phyloP scores from a whole-genome alignment of 768 basidiomycete genomes.

The Peribolospora kevripleyi region DNA sequence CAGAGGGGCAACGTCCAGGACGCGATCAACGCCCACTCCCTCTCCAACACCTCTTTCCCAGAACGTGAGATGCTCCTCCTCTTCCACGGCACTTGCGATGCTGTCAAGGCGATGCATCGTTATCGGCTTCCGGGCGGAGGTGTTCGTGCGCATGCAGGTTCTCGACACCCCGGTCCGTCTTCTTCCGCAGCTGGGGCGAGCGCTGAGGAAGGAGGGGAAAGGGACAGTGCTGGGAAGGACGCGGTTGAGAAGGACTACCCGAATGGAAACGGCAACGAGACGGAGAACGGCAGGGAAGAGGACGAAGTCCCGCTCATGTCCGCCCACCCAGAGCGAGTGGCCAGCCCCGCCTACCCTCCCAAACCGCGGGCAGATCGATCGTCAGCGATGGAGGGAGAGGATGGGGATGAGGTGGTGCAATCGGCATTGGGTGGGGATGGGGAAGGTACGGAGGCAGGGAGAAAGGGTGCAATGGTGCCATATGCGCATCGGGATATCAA shows the following conservation, averaged over 20 bases:
- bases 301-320: constrained; percentile 3
- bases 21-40: constrained; percentile 56
- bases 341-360: no score
- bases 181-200: no score
- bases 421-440: not conserved
- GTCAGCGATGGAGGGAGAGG: no score
- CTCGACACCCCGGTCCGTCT: no score
- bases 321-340: no score
- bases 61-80: constrained; percentile 70
- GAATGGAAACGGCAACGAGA: not conserved
- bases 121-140: constrained; percentile 23
- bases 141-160: no score
- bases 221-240: no score
- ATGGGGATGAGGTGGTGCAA: not conserved
- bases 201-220: no score
- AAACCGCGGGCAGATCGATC: no score
- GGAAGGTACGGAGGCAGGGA: not conserved
- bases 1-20: constrained; percentile 89
- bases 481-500: constrained; percentile 95
- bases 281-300: not conserved
- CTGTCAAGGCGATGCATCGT: constrained; percentile 80
- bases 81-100: constrained; percentile 85
- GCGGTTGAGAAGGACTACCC: not conserved
- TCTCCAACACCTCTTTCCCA: constrained; percentile 50
- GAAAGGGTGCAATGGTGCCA: constrained; percentile 36